phyloP scores from a whole-genome alignment of 108 stramenopile species.

The Aurantiochytrium sp. region DNA sequence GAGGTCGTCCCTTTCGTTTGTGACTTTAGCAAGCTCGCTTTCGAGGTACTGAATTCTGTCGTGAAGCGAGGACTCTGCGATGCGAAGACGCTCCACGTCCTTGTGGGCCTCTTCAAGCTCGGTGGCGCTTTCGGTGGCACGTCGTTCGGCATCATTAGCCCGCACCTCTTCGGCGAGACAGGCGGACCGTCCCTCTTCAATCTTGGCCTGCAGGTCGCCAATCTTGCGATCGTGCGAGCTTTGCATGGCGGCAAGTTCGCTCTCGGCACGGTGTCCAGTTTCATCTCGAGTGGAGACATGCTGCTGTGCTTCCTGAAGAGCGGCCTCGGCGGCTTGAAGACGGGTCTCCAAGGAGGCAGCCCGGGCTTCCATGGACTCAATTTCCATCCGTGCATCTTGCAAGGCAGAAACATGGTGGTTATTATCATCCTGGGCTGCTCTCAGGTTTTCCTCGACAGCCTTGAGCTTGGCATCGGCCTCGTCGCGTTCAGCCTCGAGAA shows the following conservation, averaged over 20 bases:
- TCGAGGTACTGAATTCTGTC: background rate
- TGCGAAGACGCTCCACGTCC: background rate
- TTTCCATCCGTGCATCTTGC: too few relatives aligned
- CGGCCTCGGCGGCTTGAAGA: too few relatives aligned
- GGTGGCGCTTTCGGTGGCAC: background rate
- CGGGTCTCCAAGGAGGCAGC: too few relatives aligned
- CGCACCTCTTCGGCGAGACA: background rate
- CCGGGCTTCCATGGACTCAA: too few relatives aligned
- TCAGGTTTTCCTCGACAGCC: too few relatives aligned
- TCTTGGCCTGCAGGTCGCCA: background rate
- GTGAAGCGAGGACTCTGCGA: background rate
- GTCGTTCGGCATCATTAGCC: background rate
- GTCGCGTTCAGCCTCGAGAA: too few relatives aligned
- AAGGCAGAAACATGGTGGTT: too few relatives aligned
- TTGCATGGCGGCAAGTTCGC: background rate
- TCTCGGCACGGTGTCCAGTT: background rate
- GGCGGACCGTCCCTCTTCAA: background rate
- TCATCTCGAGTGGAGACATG: background rate
- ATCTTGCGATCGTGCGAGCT: background rate
- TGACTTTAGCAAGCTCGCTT: background rate
- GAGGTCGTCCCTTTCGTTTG: background rate
- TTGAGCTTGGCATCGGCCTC: too few relatives aligned
- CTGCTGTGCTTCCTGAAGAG: background rate
- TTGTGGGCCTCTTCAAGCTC: background rate
- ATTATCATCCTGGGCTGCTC: too few relatives aligned